Evolutionary conservation across 129 eudicot genomes (phyloP), one percentile per base, ranked within the genome.

Genomic region (Escallonia rubra): DNA sequence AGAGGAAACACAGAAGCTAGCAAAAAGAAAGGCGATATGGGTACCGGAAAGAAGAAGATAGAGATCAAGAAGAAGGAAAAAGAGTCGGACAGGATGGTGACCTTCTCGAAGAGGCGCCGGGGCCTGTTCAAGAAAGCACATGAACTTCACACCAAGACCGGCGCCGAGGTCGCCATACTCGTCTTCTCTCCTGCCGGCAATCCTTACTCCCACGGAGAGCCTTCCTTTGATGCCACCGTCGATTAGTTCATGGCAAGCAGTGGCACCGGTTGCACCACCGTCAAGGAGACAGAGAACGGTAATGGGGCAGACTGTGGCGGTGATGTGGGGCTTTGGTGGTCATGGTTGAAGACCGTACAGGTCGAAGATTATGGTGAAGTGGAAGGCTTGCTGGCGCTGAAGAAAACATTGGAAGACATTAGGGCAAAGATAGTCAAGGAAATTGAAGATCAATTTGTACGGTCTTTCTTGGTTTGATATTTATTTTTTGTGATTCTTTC

Each of bases 81-180:
- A 43, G n/a, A 65, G 34, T 54, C 43, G 3, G 57, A 49, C 6
- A 49, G 70, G 15, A 39, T 65, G 70, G 70, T 65, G 6, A 54
- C 69, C 4, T 64, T 64, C 45, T 64, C 69, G 12, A 64, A 64
- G 58, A 16, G 69, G 46, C 70, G 70, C 59, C 34, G 39, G 57
- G 70, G 59, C 39, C 59, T 50, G 12, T 66, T 66, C 70, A 66
- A 51, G 70, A 66, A 66, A 66, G 59, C 70, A 41, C 59, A 66
- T 51, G 44, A 66, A 6, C 60, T 66, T 12, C 60, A 66, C 40
- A 9, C 13, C 10, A 3, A 39, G 3, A 16, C 70, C 7, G 70
- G 59, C 1, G 70, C 59, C 5, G 39, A 51, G 3, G 23, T 66
- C 2, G 70, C 70, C 3, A 2, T 66, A 4, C 58, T 66, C 12